A percentile compares a stretch with the other conserved stretches of the same genome.
phyloP scores from a whole-genome alignment of 306 rosid species.

The Glycine tomentella region DNA sequence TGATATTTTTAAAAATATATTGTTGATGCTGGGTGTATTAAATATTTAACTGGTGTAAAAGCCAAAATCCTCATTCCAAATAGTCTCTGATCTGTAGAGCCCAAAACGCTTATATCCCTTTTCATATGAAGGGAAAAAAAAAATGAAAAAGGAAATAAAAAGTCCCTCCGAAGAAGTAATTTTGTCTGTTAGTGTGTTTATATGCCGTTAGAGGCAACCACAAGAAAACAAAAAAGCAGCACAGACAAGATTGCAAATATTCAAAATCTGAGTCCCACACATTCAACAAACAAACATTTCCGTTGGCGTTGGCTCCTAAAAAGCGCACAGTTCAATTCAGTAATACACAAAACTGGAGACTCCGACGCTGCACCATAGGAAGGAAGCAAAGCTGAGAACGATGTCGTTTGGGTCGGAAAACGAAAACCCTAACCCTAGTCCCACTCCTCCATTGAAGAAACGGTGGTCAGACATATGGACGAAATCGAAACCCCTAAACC shows the following conservation, averaged over 20 bases:
- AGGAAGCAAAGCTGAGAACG: slow-evolving; percentile 4
- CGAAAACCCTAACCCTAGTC: slow-evolving; percentile 47
- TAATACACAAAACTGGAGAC: too few species aligned
- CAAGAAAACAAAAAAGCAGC: slow-evolving; percentile 41
- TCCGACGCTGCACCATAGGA: neutral
- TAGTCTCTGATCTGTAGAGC: too few species aligned
- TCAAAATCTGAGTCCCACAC: slow-evolving; percentile 39
- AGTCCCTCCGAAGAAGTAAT: neutral
- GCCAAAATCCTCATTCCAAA: neutral
- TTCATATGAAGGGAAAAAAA: too few species aligned
- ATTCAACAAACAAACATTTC: slow-evolving; percentile 27
- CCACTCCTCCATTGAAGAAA: slow-evolving; percentile 46
- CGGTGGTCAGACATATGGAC: slow-evolving; percentile 79
- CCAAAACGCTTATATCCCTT: too few species aligned
- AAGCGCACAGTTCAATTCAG: slow-evolving; percentile 16
- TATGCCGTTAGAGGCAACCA: slow-evolving; percentile 43
- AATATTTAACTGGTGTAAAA: too few species aligned
- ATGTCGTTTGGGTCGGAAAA: slow-evolving; percentile 61
- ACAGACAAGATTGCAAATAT: slow-evolving; percentile 8
- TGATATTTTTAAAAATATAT: too few species aligned
- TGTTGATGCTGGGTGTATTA: too few species aligned
- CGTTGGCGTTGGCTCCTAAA: slow-evolving; percentile 43
- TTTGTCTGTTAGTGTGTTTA: slow-evolving; percentile 5
- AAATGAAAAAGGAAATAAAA: too few species aligned
- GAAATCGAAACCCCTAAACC: slow-evolving; percentile 57